Base-by-base conservation (phyloP, 73 alveolate genomes). In the Paramecium biaurelia region DNA sequence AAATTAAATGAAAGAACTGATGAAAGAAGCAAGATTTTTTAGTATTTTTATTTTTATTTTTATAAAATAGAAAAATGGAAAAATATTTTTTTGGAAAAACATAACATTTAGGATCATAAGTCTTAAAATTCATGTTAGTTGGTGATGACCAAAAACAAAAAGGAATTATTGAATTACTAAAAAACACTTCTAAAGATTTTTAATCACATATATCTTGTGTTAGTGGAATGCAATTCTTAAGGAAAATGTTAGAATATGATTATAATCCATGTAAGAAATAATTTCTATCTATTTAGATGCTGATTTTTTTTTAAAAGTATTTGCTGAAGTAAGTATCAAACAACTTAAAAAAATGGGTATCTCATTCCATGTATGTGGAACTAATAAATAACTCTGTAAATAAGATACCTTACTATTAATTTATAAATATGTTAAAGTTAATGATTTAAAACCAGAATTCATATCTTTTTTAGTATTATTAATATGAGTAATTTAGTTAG, bases 71-170 rank as follows among this genome's bases (percentile, higher is more conserved):
- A 79, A 41, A 47, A 79, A 79, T 79, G 90, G 90, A 79, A 34
- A 43, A 43, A 79, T 79, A 79, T 18, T 79, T 79, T 23, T 43
- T 79, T 79, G 90, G 90, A 4, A 79, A 79, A 79, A 79, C 56
- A n/a, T 23, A 79, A 26, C 30, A 21, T n/a, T 23, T 79, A 9
- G 42, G 76, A 23, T 79, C 35, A 24, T 30, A 38, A 21, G n/a
- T 79, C 18, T 47, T 79, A 23, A 41, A 79, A 79, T 79, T 79
- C 12, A 23, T 79, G 42, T 42, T 79, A 10, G 9, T 43, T 1
- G 90, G 90, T 42, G 90, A 79, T 79, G 76, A 41, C 4, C 7
- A 7, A 21, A 45, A 24, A 24, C 20, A 30, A 79, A 41, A 30
- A 34, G 90, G 90, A 24, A 21, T 79, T 15, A 79, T 79, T 42